A percentile compares a stretch with the other conserved stretches of the same genome.
Conservation (phyloP, 2,329 filamentous ascomycete species). For the Immersiporthe knoxdaviesiana region DNA sequence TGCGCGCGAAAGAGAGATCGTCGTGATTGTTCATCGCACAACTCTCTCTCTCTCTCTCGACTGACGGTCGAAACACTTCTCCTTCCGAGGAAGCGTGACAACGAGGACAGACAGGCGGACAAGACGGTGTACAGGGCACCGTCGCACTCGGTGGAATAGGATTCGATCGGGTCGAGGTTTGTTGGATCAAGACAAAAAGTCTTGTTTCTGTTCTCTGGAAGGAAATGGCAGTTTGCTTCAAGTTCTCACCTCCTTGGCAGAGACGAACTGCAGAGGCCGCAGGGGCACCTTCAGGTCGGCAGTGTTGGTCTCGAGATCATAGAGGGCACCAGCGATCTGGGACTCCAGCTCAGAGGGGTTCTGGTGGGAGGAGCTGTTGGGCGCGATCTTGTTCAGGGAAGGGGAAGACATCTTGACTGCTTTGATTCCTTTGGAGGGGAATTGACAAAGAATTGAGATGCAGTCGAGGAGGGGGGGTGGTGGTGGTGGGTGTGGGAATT, state of each 20-base stretch:
- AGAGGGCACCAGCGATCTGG: constrained; percentile 94
- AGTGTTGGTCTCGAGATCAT: constrained; percentile 99
- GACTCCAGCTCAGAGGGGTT: constrained; percentile 97
- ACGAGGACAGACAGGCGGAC: constrained; percentile 20
- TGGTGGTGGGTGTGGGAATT: constrained; percentile 26
- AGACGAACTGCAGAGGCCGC: constrained; percentile 97
- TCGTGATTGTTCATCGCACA: neutral
- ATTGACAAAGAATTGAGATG: constrained; percentile 27
- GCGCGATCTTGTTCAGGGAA: constrained; percentile 96
- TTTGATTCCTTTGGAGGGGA: constrained; percentile 29
- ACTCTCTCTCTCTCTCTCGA: constrained; percentile 2
- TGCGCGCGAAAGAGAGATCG: neutral
- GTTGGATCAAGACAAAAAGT: constrained; percentile 18
- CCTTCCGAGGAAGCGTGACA: neutral
- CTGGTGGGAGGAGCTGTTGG: constrained; percentile 94
- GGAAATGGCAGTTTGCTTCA: constrained; percentile 19
- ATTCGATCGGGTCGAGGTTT: constrained; percentile 35
- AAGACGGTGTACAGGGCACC: constrained; percentile 23
- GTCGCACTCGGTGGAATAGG: constrained; percentile 48
- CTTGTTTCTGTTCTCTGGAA: neutral
- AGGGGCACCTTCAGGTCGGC: constrained; percentile 95
- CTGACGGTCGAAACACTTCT: neutral
- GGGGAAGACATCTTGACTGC: constrained; percentile 65
- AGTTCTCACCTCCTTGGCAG: constrained; percentile 95
- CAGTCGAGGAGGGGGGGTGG: constrained; percentile 24